Conservation (phyloP, 2,329 filamentous ascomycete genomes). For the Colletotrichum tabaci region DNA sequence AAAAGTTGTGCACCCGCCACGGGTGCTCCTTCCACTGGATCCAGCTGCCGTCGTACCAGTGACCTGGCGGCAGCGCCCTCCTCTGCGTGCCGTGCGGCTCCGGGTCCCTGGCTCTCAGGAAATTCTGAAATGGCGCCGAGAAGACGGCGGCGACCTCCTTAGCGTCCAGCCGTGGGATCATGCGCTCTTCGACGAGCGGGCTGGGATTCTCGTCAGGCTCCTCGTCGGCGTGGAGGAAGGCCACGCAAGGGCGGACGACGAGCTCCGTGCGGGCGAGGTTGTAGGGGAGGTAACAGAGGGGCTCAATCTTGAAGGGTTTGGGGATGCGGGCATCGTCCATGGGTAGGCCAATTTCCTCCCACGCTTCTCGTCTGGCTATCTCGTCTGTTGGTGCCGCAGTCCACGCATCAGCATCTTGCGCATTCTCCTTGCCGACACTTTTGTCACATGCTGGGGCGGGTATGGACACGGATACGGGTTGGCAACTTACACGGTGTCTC, state of each 20-base stretch:
- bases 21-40: conserved; percentile 80
- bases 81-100: conserved; percentile 53
- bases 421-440: background rate
- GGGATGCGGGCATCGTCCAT: conserved; percentile 78
- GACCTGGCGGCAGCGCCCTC: conserved; percentile 63
- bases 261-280: conserved; percentile 81
- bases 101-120: conserved; percentile 76
- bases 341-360: conserved; percentile 93
- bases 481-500: conserved; percentile 72
- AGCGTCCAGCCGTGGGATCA: conserved; percentile 87
- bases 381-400: conserved; percentile 67
- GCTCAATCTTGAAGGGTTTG: conserved; percentile 85
- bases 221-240: conserved; percentile 79
- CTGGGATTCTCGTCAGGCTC: conserved; percentile 48
- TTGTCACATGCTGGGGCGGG: background rate
- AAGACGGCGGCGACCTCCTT: conserved; percentile 96
- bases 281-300: conserved; percentile 87
- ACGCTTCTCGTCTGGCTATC: conserved; percentile 90
- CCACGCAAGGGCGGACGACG: conserved; percentile 82
- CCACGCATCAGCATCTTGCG: background rate
- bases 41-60: conserved; percentile 92
- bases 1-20: conserved; percentile 95
- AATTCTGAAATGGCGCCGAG: conserved; percentile 89
- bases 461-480: background rate
- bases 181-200: conserved; percentile 73